A percentile compares a stretch with the other conserved stretches of the same genome.
Evolutionary conservation across 768 basidiomycete genomes (phyloP).

Genomic region (Gymnopilus dilepis): DNA sequence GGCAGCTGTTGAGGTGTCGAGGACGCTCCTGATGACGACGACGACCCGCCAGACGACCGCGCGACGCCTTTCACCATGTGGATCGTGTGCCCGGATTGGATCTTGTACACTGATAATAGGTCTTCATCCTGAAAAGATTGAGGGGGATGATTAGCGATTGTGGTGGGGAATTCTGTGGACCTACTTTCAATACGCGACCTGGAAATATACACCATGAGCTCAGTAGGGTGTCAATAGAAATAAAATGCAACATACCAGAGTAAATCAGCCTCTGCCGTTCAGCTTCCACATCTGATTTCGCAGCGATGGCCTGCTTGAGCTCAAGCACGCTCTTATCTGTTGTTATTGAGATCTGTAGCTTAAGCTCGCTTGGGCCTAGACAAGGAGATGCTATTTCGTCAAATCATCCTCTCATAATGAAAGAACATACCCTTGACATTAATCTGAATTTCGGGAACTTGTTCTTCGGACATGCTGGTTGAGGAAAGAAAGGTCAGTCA

Average conservation of each 20-base stretch:
- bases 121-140: conserved; percentile 73
- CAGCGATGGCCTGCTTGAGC: conserved; percentile 90
- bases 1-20: conserved; percentile 69
- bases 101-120: conserved; percentile 82
- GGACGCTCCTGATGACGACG: conserved; percentile 44
- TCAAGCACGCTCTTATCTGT: conserved; percentile 87
- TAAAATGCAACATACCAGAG: conserved; percentile 59
- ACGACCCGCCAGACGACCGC: conserved; percentile 65
- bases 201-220: not conserved
- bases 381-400: not conserved
- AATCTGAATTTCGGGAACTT: conserved; percentile 60
- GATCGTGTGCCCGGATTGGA: conserved; percentile 85
- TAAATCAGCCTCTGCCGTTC: conserved; percentile 93
- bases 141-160: not conserved
- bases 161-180: conserved; percentile 10
- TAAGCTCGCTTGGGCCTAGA: conserved; percentile 88
- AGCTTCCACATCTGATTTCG: conserved; percentile 82
- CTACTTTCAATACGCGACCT: conserved; percentile 79
- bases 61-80: conserved; percentile 48
- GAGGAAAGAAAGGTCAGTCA: not conserved
- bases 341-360: conserved; percentile 84
- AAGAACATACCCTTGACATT: conserved; percentile 65
- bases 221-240: not conserved
- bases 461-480: conserved; percentile 52
- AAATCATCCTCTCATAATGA: not conserved